Percentiles rank a stretch among this genome's conserved stretches.
phyloP scores from a whole-genome alignment of 768 basidiomycete genomes.

The Infundibulicybe gibba region DNA sequence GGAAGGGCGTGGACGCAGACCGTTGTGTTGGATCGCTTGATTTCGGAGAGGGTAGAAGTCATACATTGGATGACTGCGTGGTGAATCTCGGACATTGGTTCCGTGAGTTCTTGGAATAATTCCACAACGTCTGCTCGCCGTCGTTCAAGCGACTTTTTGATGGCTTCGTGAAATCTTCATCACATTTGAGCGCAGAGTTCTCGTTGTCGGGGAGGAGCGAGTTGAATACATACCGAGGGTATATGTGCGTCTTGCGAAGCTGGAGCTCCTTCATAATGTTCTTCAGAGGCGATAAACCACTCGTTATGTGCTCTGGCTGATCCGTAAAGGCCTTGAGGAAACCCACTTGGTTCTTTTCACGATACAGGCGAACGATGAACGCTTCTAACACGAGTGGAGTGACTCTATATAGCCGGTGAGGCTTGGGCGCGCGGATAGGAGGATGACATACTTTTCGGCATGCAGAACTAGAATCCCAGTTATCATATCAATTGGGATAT shows the following conservation, averaged over 20 bases:
- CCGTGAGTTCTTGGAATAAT: slow-evolving; percentile 80
- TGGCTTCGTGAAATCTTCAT: slow-evolving; percentile 81
- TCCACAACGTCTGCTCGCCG: slow-evolving; percentile 91
- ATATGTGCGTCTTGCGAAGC: slow-evolving; percentile 84
- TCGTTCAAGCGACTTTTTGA: slow-evolving; percentile 78
- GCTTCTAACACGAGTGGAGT: slow-evolving; percentile 83
- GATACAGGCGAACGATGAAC: slow-evolving; percentile 88
- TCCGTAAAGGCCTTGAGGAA: slow-evolving; percentile 98
- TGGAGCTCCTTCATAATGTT: slow-evolving; percentile 93
- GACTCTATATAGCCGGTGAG: slow-evolving; percentile 48
- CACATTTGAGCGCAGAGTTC: not conserved
- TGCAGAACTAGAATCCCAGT: slow-evolving; percentile 89
- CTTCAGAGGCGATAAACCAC: slow-evolving; percentile 86
- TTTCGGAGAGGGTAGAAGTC: slow-evolving; percentile 82
- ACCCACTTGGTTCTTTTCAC: slow-evolving; percentile 84
- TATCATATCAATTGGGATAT: slow-evolving; percentile 81
- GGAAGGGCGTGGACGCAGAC: slow-evolving; percentile 32
- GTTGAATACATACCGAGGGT: slow-evolving; percentile 63
- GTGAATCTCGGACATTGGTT: slow-evolving; percentile 90
- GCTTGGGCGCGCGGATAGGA: not conserved
- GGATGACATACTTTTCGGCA: slow-evolving; percentile 69
- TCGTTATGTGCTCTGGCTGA: slow-evolving; percentile 92
- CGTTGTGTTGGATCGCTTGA: slow-evolving; percentile 80
- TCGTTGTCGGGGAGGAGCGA: not conserved
- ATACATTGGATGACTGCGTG: slow-evolving; percentile 92